phyloP scores from a whole-genome alignment of 192 early-diverging fungal species.

The Backusella tarrabulga region DNA sequence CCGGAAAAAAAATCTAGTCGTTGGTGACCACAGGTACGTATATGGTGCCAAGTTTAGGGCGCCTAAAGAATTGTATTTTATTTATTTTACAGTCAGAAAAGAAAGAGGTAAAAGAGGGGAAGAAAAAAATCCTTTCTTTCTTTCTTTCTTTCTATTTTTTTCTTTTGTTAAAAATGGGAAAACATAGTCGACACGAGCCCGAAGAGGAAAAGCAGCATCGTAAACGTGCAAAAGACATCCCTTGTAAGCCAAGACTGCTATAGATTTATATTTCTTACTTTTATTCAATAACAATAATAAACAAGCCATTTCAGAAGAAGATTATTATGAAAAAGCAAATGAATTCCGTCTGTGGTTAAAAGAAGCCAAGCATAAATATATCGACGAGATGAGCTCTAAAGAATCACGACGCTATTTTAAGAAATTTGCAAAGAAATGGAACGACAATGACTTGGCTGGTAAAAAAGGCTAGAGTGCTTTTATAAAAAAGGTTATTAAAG shows the following conservation, averaged over 20 bases:
- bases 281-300: not conserved
- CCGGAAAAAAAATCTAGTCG: too few relatives aligned
- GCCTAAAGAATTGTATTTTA: too few relatives aligned
- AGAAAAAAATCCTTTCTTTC: too few relatives aligned
- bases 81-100: too few relatives aligned
- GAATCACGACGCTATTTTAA: slow-evolving; percentile 73
- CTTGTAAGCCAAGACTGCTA: not conserved
- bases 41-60: too few relatives aligned
- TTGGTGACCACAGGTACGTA: too few relatives aligned
- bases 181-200: not conserved
- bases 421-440: slow-evolving; percentile 90
- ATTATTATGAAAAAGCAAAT: slow-evolving; percentile 74
- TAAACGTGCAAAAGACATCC: not conserved
- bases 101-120: too few relatives aligned
- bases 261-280: not conserved
- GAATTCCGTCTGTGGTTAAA: slow-evolving; percentile 85
- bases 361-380: slow-evolving; percentile 67
- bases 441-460: slow-evolving; percentile 64
- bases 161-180: not conserved
- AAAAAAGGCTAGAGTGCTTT: not conserved
- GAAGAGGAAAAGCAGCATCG: not conserved
- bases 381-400: slow-evolving; percentile 70
- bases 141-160: too few relatives aligned
- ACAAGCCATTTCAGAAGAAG: slow-evolving; percentile 62
- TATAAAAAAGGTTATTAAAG: not conserved